Percentiles rank a stretch among this genome's conserved stretches.
Conservation (phyloP, 371 early-diverging fungal genomes). For the Lichtheimia ramosa region DNA sequence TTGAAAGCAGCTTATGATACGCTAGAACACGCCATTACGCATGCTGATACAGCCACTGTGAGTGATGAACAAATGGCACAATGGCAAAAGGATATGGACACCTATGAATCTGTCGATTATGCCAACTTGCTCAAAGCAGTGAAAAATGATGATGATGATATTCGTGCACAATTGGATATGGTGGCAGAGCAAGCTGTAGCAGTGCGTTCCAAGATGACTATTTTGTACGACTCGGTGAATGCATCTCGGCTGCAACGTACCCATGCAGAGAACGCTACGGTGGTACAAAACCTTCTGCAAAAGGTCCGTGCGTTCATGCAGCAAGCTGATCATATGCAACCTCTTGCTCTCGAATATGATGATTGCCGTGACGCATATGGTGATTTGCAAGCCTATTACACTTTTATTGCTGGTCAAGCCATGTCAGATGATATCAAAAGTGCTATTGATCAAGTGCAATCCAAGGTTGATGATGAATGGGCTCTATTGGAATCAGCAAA, state of each 20-base stretch:
- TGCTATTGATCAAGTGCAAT: constrained; percentile 20
- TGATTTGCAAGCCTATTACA: constrained; percentile 35
- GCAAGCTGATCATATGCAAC: not conserved
- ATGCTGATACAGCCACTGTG: constrained; percentile 10
- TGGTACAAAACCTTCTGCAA: constrained; percentile 3
- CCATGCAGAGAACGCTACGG: constrained; percentile 15
- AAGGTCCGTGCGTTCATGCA: constrained; percentile 8
- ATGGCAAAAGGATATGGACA: constrained; percentile 43
- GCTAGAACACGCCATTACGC: not conserved
- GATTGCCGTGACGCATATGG: constrained; percentile 42
- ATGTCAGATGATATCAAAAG: constrained; percentile 15
- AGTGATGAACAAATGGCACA: constrained; percentile 28
- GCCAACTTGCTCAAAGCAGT: constrained; percentile 25
- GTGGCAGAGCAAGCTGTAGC: constrained; percentile 29
- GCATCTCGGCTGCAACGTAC: constrained; percentile 35
- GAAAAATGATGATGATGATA: constrained; percentile 6
- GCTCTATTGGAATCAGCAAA: constrained; percentile 7
- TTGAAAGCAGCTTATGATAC: constrained; percentile 1
- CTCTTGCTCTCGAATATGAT: constrained; percentile 5
- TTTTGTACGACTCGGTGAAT: constrained; percentile 40
- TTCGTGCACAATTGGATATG: constrained; percentile 22
- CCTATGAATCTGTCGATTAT: constrained; percentile 29
- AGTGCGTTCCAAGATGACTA: constrained; percentile 28
- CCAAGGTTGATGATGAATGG: not conserved
- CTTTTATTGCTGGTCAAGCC: constrained; percentile 27